These are phyloP conservation scores for Lyophyllum decastes DNA, from an alignment of 768 basidiomycete genomes.

Conservation along the genomic window DNA sequence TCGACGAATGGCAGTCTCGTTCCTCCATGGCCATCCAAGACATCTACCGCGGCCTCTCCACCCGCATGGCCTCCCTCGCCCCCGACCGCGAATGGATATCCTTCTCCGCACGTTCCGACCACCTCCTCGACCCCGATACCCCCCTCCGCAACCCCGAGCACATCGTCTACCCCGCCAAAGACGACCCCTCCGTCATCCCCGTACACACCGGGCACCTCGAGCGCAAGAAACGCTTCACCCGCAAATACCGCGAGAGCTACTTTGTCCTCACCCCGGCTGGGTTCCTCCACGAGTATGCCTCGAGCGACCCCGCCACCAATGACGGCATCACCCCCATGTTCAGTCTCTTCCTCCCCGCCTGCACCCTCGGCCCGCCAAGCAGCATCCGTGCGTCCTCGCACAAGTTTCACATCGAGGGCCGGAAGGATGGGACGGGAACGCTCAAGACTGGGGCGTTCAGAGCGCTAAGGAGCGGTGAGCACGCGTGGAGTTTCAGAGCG, in stretches of 20 bases:
- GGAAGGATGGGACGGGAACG: constrained; percentile 78
- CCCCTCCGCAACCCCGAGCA: constrained; percentile 78
- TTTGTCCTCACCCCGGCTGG: constrained; percentile 95
- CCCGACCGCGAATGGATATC: constrained; percentile 95
- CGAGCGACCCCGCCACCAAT: constrained; percentile 65
- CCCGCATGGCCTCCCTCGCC: constrained; percentile 74
- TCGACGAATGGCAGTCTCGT: constrained; percentile 91
- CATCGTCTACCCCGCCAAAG: constrained; percentile 87
- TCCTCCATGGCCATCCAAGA: constrained; percentile 74
- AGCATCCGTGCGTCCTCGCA: constrained; percentile 66
- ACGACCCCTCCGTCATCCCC: constrained; percentile 81
- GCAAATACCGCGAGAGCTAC: constrained; percentile 81
- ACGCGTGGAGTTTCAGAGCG: constrained; percentile 88
- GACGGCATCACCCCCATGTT: constrained; percentile 67
- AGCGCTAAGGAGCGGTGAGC: constrained; percentile 28
- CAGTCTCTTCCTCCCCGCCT: constrained; percentile 89
- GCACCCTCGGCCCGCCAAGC: constrained; percentile 93
- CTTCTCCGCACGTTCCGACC: constrained; percentile 91
- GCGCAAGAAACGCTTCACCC: constrained; percentile 94
- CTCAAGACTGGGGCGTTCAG: constrained; percentile 58
- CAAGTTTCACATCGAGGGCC: constrained; percentile 97
- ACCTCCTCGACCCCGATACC: constrained; percentile 95
- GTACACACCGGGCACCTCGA: constrained; percentile 91
- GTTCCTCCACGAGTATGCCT: constrained; percentile 89
- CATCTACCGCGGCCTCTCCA: constrained; percentile 69